These are phyloP conservation scores for Nicotiana attenuata DNA, from an alignment of 257 asterid species.

Conservation along the genomic window DNA sequence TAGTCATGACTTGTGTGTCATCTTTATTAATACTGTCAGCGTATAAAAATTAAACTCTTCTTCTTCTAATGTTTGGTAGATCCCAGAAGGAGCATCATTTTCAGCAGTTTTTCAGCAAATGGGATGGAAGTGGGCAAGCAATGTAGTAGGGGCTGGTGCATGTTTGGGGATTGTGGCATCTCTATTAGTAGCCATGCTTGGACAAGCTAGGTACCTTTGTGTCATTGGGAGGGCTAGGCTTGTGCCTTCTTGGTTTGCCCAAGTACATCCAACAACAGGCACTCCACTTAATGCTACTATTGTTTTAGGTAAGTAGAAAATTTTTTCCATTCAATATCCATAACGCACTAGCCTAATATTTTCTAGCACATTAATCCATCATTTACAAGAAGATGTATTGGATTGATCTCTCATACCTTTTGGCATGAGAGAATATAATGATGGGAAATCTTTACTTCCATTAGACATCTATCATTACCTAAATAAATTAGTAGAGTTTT, in stretches of 20 bases:
- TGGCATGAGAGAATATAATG: too few relatives aligned
- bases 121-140: constrained; percentile 41
- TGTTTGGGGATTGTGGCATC: constrained; percentile 40
- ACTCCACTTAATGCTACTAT: constrained; percentile 35
- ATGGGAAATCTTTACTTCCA: too few relatives aligned
- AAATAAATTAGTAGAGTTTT: too few relatives aligned
- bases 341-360: too few relatives aligned
- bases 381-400: too few relatives aligned
- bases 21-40: neutral
- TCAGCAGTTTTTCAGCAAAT: constrained; percentile 23
- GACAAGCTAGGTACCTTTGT: constrained; percentile 45
- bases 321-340: too few relatives aligned
- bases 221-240: constrained; percentile 43
- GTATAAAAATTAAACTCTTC: too few relatives aligned
- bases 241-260: constrained; percentile 41
- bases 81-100: constrained; percentile 25
- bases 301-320: constrained; percentile 20
- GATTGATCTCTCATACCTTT: too few relatives aligned
- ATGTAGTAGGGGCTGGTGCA: constrained; percentile 41
- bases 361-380: too few relatives aligned
- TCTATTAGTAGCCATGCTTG: constrained; percentile 41
- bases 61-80: constrained; percentile 16
- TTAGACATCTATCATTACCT: too few relatives aligned
- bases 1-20: too few relatives aligned
- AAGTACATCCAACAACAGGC: constrained; percentile 41